Evolutionary conservation across 148 eudicot genomes (phyloP), one percentile per base, ranked within the genome.

Genomic region (Amaranthus hypochondriacus): DNA sequence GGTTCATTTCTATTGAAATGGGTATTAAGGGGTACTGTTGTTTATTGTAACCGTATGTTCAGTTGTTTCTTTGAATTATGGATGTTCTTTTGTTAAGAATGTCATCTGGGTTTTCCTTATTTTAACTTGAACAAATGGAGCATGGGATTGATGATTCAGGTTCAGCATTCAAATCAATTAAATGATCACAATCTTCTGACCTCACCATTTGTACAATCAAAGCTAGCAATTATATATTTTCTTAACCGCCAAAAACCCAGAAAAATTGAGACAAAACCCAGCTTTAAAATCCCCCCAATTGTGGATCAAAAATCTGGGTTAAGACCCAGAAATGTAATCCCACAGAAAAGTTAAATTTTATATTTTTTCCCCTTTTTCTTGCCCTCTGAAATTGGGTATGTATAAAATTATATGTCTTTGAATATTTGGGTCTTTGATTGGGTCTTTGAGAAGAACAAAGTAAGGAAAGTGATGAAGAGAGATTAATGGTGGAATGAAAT

Each of bases 101-200:
- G 5, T 56, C 21, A 56, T 14, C 5, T 5, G 6, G 18, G 18
- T 18, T 18, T n/a, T n/a, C n/a, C n/a, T n/a, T n/a, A n/a, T n/a
- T n/a, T n/a, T n/a, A n/a, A n/a, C n/a, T n/a, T n/a, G n/a, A 84
- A 75, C 93, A 89, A 75, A 89, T 82, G 48, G 93, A 85, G 70
- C 90, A 89, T 3, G 78, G 53, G 64, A 79, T 78, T 55, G 49
- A 63, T 9, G 72, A 75, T 6, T 78, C 70, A n/a, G 48, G 51
- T 72, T 60, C 81, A 65, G 14, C 78, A 58, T 74, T 77, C 79
- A 70, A 69, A 74, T 74, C 76, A 75, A 58, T 63, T 51, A 49
- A 56, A n/a, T 63, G 67, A 70, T 72, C 82, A 70, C 66, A 64
- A 42, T 73, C 74, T 66, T 70, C 75, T 6, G 56, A 57, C 55